Evolutionary conservation across 1,139 yeast species (phyloP), one percentile per base, ranked within the genome.

Genomic region (Yamadazyma dendronema): DNA sequence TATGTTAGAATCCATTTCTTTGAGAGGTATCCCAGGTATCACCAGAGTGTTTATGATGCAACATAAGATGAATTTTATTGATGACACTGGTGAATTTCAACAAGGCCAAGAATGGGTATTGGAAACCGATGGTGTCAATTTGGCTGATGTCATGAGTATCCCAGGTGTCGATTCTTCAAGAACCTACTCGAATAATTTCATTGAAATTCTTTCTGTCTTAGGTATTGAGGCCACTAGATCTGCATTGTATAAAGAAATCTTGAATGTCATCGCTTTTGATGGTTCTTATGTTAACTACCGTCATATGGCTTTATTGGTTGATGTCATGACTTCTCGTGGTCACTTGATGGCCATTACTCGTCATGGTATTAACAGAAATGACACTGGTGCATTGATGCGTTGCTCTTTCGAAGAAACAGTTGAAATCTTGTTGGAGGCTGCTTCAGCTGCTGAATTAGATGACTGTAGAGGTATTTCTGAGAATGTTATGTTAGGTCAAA

Each of bases 371-470:
- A 94, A 94, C 64, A 84, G 98, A 68, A 87, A 96, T 26, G 97
- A 92, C 50, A 94, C 98, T 24, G 98, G 98, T 68, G 98, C 98
- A 1, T 76, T 94, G 58, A 94, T 94, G 98, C 81, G 98, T 67
- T 92, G 97, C 72, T 92, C 98, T 36, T 94, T 94, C 72, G 99
- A 94, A 70, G 98, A 94, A 65, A 94, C 99, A 2, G 98, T 92
- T 29, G 98, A 94, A 68, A 92, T 94, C 56, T 71, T 94, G 58
- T 80, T 94, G 53, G 98, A 94, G 57, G 99, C 99, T 27, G 98
- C 96, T 59, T 95, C 97, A 3, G 81, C 95, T 30, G 98, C 98
- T 15, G 98, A 94, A 60, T 72, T 92, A 46, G 99, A 94, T 67
- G 97, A 92, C 52, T 94, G 98, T 66, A 86, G 90, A 53, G 99